phyloP scores from a whole-genome alignment of 495 filamentous ascomycete species.

The Sordaria brevicollis region DNA sequence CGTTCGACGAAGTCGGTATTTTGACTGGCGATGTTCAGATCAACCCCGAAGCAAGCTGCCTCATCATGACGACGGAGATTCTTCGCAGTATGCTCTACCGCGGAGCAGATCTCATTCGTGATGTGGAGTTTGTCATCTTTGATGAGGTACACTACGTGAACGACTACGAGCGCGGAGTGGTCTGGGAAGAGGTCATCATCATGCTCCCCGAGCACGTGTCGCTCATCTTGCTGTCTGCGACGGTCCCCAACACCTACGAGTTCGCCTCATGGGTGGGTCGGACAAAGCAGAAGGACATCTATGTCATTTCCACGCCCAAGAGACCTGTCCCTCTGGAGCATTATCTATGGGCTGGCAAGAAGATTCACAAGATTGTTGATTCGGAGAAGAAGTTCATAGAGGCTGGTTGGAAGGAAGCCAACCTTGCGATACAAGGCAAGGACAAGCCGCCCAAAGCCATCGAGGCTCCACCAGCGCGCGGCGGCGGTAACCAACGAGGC shows the following conservation, averaged over 20 bases:
- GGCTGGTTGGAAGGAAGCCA: slow-evolving; percentile 89
- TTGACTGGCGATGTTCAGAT: slow-evolving; percentile 97
- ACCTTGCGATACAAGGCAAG: slow-evolving; percentile 67
- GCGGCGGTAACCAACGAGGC: slow-evolving; percentile 42
- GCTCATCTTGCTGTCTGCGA: slow-evolving; percentile 87
- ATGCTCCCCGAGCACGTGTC: slow-evolving; percentile 98
- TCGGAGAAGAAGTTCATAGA: slow-evolving; percentile 83
- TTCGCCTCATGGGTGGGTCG: slow-evolving; percentile 98
- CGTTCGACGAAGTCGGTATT: slow-evolving; percentile 93
- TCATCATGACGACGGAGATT: slow-evolving; percentile 99
- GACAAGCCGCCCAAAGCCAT: slow-evolving; percentile 58
- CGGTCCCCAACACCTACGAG: slow-evolving; percentile 93
- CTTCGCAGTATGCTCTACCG: slow-evolving; percentile 96
- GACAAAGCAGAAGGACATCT: slow-evolving; percentile 98
- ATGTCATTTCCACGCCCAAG: slow-evolving; percentile 95
- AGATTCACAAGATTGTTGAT: slow-evolving; percentile 89
- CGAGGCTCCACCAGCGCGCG: slow-evolving; percentile 39
- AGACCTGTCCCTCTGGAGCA: slow-evolving; percentile 91
- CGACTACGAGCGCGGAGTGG: slow-evolving; percentile 90
- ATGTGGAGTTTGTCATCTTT: slow-evolving; percentile 98
- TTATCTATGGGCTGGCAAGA: slow-evolving; percentile 88
- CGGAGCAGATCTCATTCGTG: slow-evolving; percentile 88
- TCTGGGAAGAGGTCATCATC: slow-evolving; percentile 99
- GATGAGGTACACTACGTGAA: slow-evolving; percentile 99
- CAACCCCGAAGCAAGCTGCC: slow-evolving; percentile 90